Evolutionary conservation across 2,329 filamentous ascomycete genomes (phyloP).

Genomic region (Bisporella sp.): DNA sequence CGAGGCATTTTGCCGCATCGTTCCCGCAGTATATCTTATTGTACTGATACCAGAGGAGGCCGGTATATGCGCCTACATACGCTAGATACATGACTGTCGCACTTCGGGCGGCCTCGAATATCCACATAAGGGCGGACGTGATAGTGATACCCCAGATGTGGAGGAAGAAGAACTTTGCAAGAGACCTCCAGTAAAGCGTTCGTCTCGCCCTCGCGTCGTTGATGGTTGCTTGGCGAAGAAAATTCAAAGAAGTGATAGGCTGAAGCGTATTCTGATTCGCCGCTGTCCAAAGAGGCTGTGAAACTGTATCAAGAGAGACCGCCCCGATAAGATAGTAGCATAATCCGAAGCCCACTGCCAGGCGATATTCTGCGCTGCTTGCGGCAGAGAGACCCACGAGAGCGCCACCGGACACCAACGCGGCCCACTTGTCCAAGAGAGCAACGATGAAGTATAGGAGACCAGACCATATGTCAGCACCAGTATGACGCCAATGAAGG

Average conservation of each 20-base stretch:
- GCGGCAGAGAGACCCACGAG: slow-evolving; percentile 28
- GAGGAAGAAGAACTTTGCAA: slow-evolving; percentile 40
- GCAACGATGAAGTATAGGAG: slow-evolving; percentile 28
- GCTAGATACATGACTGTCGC: slow-evolving; percentile 41
- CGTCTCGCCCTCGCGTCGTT: slow-evolving; percentile 27
- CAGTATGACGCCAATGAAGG: slow-evolving; percentile 26
- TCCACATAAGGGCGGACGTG: slow-evolving; percentile 40
- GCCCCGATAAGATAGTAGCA: slow-evolving; percentile 34
- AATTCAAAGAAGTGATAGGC: slow-evolving; percentile 5
- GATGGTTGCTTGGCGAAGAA: slow-evolving; percentile 4
- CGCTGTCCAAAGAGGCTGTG: slow-evolving; percentile 4
- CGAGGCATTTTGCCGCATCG: slow-evolving; percentile 39
- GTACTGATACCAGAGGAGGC: slow-evolving; percentile 35
- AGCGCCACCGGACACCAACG: slow-evolving; percentile 20
- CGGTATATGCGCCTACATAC: slow-evolving; percentile 30
- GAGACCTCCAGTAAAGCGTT: slow-evolving; percentile 24
- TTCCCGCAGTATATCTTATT: slow-evolving; percentile 45
- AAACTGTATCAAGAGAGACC: slow-evolving; percentile 29
- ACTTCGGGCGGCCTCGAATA: slow-evolving; percentile 35
- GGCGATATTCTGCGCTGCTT: slow-evolving; percentile 31
- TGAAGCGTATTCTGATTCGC: slow-evolving; percentile 4
- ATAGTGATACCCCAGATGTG: slow-evolving; percentile 28
- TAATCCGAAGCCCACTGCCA: slow-evolving; percentile 35
- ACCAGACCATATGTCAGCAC: slow-evolving; percentile 41
- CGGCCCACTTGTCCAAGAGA: slow-evolving; percentile 28